phyloP scores from a whole-genome alignment of 2,329 filamentous ascomycete species.

The Fusarium equiseti region DNA sequence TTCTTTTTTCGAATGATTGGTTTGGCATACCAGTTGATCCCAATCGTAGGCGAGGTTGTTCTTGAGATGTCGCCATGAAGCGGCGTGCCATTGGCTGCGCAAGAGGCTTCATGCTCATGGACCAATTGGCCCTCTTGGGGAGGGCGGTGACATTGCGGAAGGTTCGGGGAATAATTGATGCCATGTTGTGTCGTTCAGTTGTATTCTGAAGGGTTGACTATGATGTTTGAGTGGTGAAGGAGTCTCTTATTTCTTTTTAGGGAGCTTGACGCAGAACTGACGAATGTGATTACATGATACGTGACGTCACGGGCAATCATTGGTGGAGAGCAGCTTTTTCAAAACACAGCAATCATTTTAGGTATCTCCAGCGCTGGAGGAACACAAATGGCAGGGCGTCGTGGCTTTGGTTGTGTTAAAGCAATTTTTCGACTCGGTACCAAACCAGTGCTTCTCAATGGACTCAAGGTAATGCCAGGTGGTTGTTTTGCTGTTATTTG shows the following conservation, averaged over 20 bases:
- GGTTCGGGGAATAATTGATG: neutral
- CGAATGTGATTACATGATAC: neutral
- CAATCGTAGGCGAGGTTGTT: neutral
- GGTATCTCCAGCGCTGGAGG: fast-evolving
- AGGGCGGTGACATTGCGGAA: neutral
- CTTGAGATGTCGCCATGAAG: neutral
- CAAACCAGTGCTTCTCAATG: neutral
- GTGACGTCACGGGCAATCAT: neutral
- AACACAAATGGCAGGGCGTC: neutral
- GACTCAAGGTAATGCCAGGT: neutral
- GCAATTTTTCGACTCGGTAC: no score
- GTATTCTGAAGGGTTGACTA: no score
- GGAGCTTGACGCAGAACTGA: neutral
- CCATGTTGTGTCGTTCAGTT: neutral
- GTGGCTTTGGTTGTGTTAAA: no score
- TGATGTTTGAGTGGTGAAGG: neutral
- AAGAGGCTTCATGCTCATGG: neutral
- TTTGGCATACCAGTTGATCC: neutral
- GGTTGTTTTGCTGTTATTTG: neutral
- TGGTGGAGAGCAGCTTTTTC: neutral
- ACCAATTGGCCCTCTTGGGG: neutral
- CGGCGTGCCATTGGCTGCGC: neutral
- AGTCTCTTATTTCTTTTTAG: neutral
- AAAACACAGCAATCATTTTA: neutral
- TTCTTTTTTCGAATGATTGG: no score